Conservation (phyloP, 2,329 filamentous ascomycete species). For the Xylariaceae sp. region DNA sequence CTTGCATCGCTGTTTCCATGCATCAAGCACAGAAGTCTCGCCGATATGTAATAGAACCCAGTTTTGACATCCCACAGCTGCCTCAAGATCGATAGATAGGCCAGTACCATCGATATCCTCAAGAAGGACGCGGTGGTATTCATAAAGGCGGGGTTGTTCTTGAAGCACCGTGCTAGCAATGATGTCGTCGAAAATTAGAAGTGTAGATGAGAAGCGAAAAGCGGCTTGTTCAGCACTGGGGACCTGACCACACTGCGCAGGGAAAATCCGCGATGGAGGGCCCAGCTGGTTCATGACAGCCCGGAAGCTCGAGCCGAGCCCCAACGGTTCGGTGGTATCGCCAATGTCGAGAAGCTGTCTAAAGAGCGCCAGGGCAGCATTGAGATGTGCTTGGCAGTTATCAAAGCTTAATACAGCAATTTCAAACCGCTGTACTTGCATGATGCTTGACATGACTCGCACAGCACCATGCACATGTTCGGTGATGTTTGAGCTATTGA, state of each 20-base stretch:
- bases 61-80: slow-evolving; percentile 30
- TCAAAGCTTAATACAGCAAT: slow-evolving; percentile 42
- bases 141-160: slow-evolving; percentile 40
- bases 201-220: slow-evolving; percentile 45
- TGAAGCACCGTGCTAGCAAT: slow-evolving; percentile 44
- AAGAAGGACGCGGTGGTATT: slow-evolving; percentile 37
- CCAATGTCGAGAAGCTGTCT: slow-evolving; percentile 34
- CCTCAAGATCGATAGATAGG: slow-evolving; percentile 29
- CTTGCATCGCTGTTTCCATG: slow-evolving; percentile 32
- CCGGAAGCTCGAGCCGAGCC: slow-evolving; percentile 21
- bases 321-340: neutral
- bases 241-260: slow-evolving; percentile 26
- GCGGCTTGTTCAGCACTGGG: slow-evolving; percentile 45
- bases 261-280: slow-evolving; percentile 27
- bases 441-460: slow-evolving; percentile 43
- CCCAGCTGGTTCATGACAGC: slow-evolving; percentile 28
- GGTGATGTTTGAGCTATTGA: slow-evolving; percentile 25
- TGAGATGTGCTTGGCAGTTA: slow-evolving; percentile 45
- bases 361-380: slow-evolving; percentile 43
- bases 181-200: slow-evolving; percentile 46
- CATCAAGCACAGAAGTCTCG: slow-evolving; percentile 30
- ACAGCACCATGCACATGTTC: slow-evolving; percentile 34
- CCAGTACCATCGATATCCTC: slow-evolving; percentile 5
- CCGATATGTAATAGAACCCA: slow-evolving; percentile 33
- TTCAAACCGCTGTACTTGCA: slow-evolving; percentile 46